A percentile compares a stretch with the other conserved stretches of the same genome.
Conservation (phyloP, 2,329 filamentous ascomycete genomes). For the Lachnellula subtilissima region DNA sequence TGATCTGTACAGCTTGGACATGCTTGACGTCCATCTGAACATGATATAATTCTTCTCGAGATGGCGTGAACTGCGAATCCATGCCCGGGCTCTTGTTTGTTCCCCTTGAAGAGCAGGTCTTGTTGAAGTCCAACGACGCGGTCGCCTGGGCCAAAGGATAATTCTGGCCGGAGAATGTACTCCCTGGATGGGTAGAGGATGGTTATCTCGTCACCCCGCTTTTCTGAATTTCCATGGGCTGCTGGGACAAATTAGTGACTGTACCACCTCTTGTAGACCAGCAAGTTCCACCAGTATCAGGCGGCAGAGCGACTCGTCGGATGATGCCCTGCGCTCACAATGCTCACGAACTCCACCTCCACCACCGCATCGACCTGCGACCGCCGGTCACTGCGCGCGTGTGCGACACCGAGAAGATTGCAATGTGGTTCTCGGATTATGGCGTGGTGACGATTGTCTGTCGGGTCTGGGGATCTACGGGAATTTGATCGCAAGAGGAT, state of each 20-base stretch:
- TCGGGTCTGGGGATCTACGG: background rate
- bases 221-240: constrained; percentile 1
- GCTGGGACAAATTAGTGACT: background rate
- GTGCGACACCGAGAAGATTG: constrained; percentile 34
- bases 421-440: constrained; percentile 24
- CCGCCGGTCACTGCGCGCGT: constrained; percentile 21
- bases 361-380: constrained; percentile 29
- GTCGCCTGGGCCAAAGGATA: background rate
- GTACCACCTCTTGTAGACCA: constrained; percentile 1
- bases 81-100: constrained; percentile 41
- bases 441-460: background rate
- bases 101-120: background rate
- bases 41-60: constrained; percentile 61
- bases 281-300: constrained; percentile 5
- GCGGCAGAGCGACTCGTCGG: constrained; percentile 11
- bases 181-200: background rate
- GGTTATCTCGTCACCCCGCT: background rate
- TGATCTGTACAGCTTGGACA: constrained; percentile 58
- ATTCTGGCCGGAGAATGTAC: no score
- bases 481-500: background rate
- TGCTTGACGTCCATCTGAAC: constrained; percentile 68
- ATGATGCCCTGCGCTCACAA: constrained; percentile 13
- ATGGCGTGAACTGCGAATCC: constrained; percentile 57
- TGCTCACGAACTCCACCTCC: constrained; percentile 23
- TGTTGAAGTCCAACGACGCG: background rate